Evolutionary conservation across 176 grass and related monocot genomes (phyloP), one percentile per base, ranked within the genome.

Genomic region (Cymbopogon citratus): DNA sequence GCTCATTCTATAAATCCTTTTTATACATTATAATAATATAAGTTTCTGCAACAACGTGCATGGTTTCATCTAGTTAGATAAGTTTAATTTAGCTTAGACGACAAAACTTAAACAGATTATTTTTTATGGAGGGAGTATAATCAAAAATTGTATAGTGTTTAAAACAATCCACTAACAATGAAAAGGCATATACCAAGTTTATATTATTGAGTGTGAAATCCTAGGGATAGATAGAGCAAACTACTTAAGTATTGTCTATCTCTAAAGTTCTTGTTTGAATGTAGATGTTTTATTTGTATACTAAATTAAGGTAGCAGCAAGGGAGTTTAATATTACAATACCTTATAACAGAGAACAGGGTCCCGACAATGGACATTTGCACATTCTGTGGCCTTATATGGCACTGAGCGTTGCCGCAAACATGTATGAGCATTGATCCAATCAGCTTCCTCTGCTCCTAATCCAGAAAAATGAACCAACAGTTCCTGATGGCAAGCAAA

Each of bases 261-360:
- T 19, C 48, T 18, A 51, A 51, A 51, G 48, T 51, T 51, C 48
- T 51, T 51, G 5, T 18, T 51, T 51, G 15, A 51, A 18, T 51
- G 48, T 51, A 19, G 16, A 51, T 51, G 16, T 51, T 51, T 14
- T 18, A 49, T 16, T n/a, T n/a, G 31, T 33, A 33, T 33, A 33
- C 31, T 33, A 51, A 14, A 19, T 49, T 19, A 51, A 51, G 48
- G 15, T 19, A 51, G 46, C 46, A 6, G 5, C 16, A 51, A 51
- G 16, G 16, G 15, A 51, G 15, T 19, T 51, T 19, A 19, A 51
- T 51, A 51, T 51, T 19, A 19, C 16, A 51, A 51, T 36, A 76
- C 74, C 74, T 76, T 38, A 18, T 27, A 61, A 76, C 74, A 76
- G 27, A 76, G 54, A 26, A 76, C 54, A 40, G 8, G n/a, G 24